Evolutionary conservation across 495 filamentous ascomycete genomes (phyloP), one percentile per base, ranked within the genome.

Genomic region (Lophiotrema nucula): DNA sequence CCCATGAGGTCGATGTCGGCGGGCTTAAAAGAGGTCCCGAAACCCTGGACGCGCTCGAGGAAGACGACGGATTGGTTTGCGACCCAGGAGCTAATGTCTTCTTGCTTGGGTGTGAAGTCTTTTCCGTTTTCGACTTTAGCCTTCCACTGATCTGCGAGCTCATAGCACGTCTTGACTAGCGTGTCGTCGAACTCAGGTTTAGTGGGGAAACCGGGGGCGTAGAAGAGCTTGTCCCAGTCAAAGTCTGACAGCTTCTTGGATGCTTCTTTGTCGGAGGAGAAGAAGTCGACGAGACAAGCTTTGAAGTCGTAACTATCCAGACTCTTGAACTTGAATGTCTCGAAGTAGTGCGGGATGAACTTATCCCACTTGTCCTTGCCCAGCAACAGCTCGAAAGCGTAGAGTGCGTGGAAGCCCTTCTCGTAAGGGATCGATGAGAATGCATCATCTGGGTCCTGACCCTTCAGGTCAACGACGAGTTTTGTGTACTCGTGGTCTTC

Each of bases 281-380:
- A 97, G 79, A 96, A 98, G 19, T 87, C 81, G 23, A 95, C 67
- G 42, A 96, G 81, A 11, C 89, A 91, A 26, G 85, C 76, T 72
- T 89, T 93, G 79, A 98, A 98, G 53, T 98, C 90, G 58, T 85
- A 91, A 0, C 90, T 95, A 66, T 95, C 89, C 8, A 98, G 78
- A 3, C 90, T 95, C 65, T 88, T 89, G 53, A 63, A 63, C 24
- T 57, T 58, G 60, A 63, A 63, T 10, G 60, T 63, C 27, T 63
- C 53, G 47, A 63, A 63, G 26, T 63, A 63, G 70, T 96, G 82
- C 31, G 92, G 91, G 62, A 98, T 96, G 73, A 96, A 98, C 58
- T 82, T 85, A 77, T 97, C 86, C 73, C 90, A 98, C 66, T 89
- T 87, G 37, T 84, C 77, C 62, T 88, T 86, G n/a, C 91, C 90